A percentile compares a stretch with the other conserved stretches of the same genome.
Conservation (phyloP, 345 rosid species). For the Acer yangbiense region DNA sequence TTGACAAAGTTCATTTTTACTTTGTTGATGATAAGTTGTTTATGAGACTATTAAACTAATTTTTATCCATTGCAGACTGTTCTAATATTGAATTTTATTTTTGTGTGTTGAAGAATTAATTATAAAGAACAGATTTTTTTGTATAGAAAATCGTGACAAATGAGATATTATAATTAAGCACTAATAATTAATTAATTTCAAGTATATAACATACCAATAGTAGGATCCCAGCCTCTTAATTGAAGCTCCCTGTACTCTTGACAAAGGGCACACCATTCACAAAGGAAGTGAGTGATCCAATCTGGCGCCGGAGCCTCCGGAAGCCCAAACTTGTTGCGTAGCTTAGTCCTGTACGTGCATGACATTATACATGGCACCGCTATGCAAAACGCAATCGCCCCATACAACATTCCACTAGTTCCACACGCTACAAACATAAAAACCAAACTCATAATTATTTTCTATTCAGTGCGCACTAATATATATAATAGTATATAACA, state of each 20-base stretch:
- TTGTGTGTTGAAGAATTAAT: too few relatives aligned
- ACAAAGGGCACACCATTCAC: slow-evolving; percentile 74
- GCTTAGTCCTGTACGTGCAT: slow-evolving; percentile 63
- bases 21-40: too few relatives aligned
- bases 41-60: too few relatives aligned
- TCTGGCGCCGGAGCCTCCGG: slow-evolving; percentile 66
- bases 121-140: too few relatives aligned
- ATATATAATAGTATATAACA: not conserved
- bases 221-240: slow-evolving; percentile 61
- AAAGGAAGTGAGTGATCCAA: slow-evolving; percentile 60
- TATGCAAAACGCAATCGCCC: slow-evolving; percentile 28
- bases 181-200: too few relatives aligned
- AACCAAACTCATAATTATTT: not conserved
- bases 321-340: slow-evolving; percentile 57
- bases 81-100: too few relatives aligned
- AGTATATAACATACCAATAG: slow-evolving; percentile 41
- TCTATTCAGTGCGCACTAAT: too few relatives aligned
- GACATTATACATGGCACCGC: slow-evolving; percentile 61
- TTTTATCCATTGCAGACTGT: too few relatives aligned
- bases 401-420: slow-evolving; percentile 52
- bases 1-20: too few relatives aligned
- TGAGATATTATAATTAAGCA: not conserved
- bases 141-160: not conserved
- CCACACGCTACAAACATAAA: slow-evolving; percentile 44
- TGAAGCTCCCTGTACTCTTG: slow-evolving; percentile 76